Evolutionary conservation across 2,329 filamentous ascomycete genomes (phyloP).

Genomic region (Sarocladiaceae sp.): DNA sequence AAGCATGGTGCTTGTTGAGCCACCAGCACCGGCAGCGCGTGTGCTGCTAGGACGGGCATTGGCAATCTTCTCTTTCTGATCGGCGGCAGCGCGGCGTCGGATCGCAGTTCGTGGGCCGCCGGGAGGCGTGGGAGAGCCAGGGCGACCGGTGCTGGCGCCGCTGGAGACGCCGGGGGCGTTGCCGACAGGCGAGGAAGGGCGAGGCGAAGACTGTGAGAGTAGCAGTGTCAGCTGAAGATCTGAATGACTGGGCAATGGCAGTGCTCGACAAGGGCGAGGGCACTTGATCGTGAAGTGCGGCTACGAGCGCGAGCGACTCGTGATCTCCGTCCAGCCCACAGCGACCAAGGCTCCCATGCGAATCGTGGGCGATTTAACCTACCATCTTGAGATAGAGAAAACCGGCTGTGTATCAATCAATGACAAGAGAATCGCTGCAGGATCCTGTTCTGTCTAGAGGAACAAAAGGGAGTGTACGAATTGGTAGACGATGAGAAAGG

Average conservation of each 20-base stretch:
- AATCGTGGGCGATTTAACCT: slow-evolving; percentile 15
- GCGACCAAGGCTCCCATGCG: no score
- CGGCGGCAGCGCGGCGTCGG: slow-evolving; percentile 87
- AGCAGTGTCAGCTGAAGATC: slow-evolving; percentile 10
- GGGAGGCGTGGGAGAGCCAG: slow-evolving; percentile 80
- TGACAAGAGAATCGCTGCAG: slow-evolving; percentile 26
- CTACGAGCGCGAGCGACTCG: neutral
- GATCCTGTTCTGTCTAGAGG: slow-evolving; percentile 21
- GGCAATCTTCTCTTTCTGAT: slow-evolving; percentile 94
- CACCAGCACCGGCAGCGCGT: slow-evolving; percentile 85
- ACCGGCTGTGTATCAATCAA: neutral
- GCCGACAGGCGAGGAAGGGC: slow-evolving; percentile 53
- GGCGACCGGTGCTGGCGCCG: slow-evolving; percentile 66
- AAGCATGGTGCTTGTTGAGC: slow-evolving; percentile 97
- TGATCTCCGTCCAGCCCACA: neutral
- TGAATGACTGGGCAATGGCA: slow-evolving; percentile 10
- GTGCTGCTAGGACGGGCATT: slow-evolving; percentile 92
- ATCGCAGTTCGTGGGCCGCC: slow-evolving; percentile 94
- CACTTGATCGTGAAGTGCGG: neutral
- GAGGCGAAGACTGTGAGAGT: slow-evolving; percentile 46
- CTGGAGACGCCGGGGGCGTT: slow-evolving; percentile 48
- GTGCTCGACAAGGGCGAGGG: neutral
- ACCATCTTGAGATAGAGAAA: slow-evolving; percentile 23
- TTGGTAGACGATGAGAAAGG: slow-evolving; percentile 13
- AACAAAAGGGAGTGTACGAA: slow-evolving; percentile 16